Evolutionary conservation across 177 flowering plant species (phyloP).

Genomic region (Telopea speciosissima): DNA sequence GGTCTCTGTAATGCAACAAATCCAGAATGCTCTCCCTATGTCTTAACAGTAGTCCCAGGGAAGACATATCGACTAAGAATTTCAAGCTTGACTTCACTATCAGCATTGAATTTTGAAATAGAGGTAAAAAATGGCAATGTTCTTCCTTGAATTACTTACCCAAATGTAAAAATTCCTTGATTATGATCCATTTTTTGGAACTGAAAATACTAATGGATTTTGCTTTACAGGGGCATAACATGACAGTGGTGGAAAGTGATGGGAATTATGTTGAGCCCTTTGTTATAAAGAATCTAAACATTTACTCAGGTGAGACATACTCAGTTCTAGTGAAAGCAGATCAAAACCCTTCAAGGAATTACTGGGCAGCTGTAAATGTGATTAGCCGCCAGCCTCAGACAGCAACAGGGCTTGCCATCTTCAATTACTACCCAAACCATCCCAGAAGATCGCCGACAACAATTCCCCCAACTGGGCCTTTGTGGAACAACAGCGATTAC

Average conservation of each 20-base stretch:
- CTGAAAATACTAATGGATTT: not conserved
- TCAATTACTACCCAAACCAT: slow-evolving; percentile 84
- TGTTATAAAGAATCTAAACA: slow-evolving; percentile 50
- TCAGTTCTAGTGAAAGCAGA: slow-evolving; percentile 71
- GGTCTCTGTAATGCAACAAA: slow-evolving; percentile 44
- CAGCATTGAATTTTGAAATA: slow-evolving; percentile 76
- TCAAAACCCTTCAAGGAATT: slow-evolving; percentile 68
- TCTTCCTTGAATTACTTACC: not conserved
- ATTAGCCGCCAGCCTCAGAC: slow-evolving; percentile 47
- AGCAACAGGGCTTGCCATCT: slow-evolving; percentile 51
- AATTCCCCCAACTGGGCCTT: slow-evolving; percentile 47
- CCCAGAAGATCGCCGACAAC: slow-evolving; percentile 48
- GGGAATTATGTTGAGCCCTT: slow-evolving; percentile 85
- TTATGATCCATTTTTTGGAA: not conserved
- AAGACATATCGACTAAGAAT: slow-evolving; percentile 72
- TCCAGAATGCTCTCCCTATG: slow-evolving; percentile 59
- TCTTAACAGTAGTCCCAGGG: slow-evolving; percentile 59
- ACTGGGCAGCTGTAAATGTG: slow-evolving; percentile 55
- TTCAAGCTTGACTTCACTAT: slow-evolving; percentile 60
- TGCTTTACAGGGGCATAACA: slow-evolving; percentile 58
- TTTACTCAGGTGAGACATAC: slow-evolving; percentile 91
- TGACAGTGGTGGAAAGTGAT: slow-evolving; percentile 91
- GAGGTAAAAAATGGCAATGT: slow-evolving; percentile 37
- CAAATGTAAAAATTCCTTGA: too few species aligned
- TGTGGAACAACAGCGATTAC: slow-evolving; percentile 46